Percentiles rank a stretch among this genome's conserved stretches.
Evolutionary conservation across 768 basidiomycete species (phyloP).

Genomic region (Tulasnella sp.): DNA sequence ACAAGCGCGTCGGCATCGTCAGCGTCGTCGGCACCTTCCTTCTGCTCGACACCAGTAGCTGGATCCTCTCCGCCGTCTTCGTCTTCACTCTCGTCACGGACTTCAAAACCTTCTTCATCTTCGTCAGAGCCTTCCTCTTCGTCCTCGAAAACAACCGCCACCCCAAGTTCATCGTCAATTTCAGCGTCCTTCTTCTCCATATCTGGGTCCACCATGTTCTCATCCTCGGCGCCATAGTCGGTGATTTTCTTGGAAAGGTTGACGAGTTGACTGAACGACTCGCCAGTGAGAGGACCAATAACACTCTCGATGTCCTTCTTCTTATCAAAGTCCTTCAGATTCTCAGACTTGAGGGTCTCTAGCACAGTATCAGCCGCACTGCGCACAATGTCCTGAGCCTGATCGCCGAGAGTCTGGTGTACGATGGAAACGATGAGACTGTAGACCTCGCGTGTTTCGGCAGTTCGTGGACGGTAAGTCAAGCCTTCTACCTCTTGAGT

Average conservation of each 20-base stretch:
- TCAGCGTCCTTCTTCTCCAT: constrained; percentile 71
- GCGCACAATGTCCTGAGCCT: constrained; percentile 89
- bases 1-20: constrained; percentile 59
- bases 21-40: constrained; percentile 28
- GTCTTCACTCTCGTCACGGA: constrained; percentile 67
- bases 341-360: constrained; percentile 77
- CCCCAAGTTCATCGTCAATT: constrained; percentile 94
- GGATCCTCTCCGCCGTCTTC: constrained; percentile 38
- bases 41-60: constrained; percentile 32
- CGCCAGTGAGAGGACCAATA: constrained; percentile 48
- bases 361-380: constrained; percentile 89
- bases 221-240: constrained; percentile 85
- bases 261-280: constrained; percentile 71
- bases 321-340: constrained; percentile 91
- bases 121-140: constrained; percentile 80
- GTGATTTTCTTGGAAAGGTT: constrained; percentile 88
- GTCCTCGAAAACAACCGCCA: constrained; percentile 95
- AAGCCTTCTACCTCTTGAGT: constrained; percentile 89
- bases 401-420: constrained; percentile 78
- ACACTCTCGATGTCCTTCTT: constrained; percentile 84
- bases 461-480: constrained; percentile 82
- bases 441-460: constrained; percentile 90
- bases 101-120: constrained; percentile 82
- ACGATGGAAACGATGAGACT: constrained; percentile 78
- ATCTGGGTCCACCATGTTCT: constrained; percentile 63